Percentiles rank a stretch among this genome's conserved stretches.
Conservation (phyloP, 192 early-diverging fungal species). For the Gonapodya prolifera region DNA sequence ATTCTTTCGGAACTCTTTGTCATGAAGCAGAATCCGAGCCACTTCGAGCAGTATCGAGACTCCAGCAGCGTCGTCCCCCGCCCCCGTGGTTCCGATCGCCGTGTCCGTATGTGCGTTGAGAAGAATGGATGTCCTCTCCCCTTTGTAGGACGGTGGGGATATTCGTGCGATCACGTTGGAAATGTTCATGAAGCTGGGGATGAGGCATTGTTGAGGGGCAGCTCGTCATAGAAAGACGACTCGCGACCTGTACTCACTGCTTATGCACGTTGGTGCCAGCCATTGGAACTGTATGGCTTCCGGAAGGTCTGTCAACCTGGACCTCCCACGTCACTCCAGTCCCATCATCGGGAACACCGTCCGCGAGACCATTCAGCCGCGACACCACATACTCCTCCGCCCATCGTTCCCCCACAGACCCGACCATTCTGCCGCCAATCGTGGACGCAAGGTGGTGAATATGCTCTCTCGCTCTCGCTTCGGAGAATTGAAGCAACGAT, state of each 20-base stretch:
- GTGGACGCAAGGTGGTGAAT: neutral
- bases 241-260: no score
- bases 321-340: neutral
- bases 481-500: no score
- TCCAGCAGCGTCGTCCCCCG: neutral
- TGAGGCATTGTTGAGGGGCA: no score
- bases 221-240: no score
- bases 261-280: neutral
- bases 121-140: neutral
- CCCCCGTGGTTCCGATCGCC: neutral
- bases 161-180: neutral
- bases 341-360: neutral
- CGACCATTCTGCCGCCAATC: neutral
- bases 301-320: neutral
- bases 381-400: neutral
- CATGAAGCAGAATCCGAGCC: neutral
- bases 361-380: neutral
- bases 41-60: neutral
- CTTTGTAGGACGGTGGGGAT: no score
- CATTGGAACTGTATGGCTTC: neutral
- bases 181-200: neutral
- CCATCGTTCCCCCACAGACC: neutral
- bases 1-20: no score
- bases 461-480: neutral
- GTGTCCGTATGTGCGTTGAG: neutral